phyloP scores from a whole-genome alignment of 345 rosid genomes.

The Trapa incisa region DNA sequence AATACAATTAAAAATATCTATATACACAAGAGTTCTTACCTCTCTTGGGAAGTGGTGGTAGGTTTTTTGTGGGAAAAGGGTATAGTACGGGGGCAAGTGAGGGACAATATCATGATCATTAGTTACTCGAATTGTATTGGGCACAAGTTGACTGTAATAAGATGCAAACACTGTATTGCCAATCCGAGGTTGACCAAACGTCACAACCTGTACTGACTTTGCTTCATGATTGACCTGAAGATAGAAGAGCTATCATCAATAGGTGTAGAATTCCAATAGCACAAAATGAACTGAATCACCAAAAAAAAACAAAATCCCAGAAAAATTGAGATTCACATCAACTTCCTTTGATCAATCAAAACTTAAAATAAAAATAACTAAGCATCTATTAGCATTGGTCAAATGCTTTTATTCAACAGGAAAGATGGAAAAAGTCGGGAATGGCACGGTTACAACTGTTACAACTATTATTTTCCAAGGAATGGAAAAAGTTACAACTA shows the following conservation, averaged over 20 bases:
- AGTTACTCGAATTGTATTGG: conserved; percentile 51
- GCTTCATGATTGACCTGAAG: conserved; percentile 60
- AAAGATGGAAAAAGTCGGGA: not conserved
- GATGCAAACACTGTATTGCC: conserved; percentile 79
- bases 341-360: not conserved
- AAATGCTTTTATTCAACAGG: not conserved
- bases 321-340: not conserved
- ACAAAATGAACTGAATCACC: not conserved
- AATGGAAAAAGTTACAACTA: not conserved
- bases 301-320: not conserved
- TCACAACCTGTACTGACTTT: conserved; percentile 52
- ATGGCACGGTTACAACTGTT: not conserved
- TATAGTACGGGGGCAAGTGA: conserved; percentile 72
- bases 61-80: conserved; percentile 60
- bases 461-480: not conserved
- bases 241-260: not conserved
- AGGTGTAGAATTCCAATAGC: not conserved
- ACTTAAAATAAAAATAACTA: not conserved
- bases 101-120: conserved; percentile 75
- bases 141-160: conserved; percentile 46
- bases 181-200: conserved; percentile 91
- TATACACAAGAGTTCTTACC: conserved; percentile 23
- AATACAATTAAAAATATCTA: not conserved
- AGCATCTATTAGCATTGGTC: not conserved
- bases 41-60: conserved; percentile 93